These are phyloP conservation scores for Phyllosticta citribraziliensis DNA, from an alignment of 2,329 filamentous ascomycete species.

Conservation along the genomic window DNA sequence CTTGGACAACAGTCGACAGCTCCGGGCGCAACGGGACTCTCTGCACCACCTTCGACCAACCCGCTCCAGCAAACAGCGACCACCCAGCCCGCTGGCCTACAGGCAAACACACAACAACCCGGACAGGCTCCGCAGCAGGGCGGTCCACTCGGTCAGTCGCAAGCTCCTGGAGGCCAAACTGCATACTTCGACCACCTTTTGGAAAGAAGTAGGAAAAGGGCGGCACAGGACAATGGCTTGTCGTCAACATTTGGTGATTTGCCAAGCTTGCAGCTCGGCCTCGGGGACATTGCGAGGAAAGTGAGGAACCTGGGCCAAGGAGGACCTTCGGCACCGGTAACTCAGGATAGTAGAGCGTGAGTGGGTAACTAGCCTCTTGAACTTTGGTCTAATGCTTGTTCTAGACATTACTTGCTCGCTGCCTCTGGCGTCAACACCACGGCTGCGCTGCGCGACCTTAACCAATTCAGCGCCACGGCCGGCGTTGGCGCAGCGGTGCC, in stretches of 20 bases:
- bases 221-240: constrained; percentile 53
- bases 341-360: constrained; percentile 33
- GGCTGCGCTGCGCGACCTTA: constrained; percentile 75
- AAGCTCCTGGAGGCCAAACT: constrained; percentile 32
- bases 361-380: constrained; percentile 16
- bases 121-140: constrained; percentile 17
- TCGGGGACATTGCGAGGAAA: constrained; percentile 72
- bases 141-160: constrained; percentile 24
- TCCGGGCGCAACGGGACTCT: constrained; percentile 13
- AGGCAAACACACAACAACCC: constrained; percentile 19
- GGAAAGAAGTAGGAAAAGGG: constrained; percentile 57
- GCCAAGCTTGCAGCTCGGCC: constrained; percentile 78
- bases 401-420: constrained; percentile 80
- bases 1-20: constrained; percentile 26
- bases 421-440: constrained; percentile 88
- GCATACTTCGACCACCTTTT: constrained; percentile 56
- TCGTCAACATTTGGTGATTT: constrained; percentile 57
- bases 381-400: constrained; percentile 12
- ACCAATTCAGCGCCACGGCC: constrained; percentile 58
- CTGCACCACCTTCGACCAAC: neutral
- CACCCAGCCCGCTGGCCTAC: constrained; percentile 13
- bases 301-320: constrained; percentile 72
- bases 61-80: neutral
- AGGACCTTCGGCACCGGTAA: constrained; percentile 46
- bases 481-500: constrained; percentile 49